Base-by-base conservation (phyloP, 495 filamentous ascomycete genomes). In the Symbiotaphrina buchneri region DNA sequence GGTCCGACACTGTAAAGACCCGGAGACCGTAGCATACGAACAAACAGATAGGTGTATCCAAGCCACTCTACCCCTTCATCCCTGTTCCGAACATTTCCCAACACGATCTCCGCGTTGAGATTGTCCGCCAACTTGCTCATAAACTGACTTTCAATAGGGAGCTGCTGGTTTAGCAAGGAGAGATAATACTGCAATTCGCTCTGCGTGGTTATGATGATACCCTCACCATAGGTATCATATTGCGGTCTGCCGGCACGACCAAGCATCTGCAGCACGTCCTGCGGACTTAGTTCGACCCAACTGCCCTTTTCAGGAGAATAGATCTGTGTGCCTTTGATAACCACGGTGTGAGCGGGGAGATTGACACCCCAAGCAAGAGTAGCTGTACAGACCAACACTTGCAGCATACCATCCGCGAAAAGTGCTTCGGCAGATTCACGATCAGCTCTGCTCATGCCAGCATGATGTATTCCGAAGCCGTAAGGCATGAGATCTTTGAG, bases 11-110 rank as follows among this genome's bases (percentile, higher is more conserved):
- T 83, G 47, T 99, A 99, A 18, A 99, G 58, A 0, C 83, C 87
- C 27, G 90, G 87, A 1, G 85, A 95, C 10, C 87, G 73, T 33
- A 95, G 64, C 87, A 99, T 99, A 10, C 87, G 77, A 30, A 99
- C 82, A 41, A 90, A 99, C 19, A 99, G 67, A 51, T 99, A 99
- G 0, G 87, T 93, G 47, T 99, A 99, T 5, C 87, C 90, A 16
- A 99, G 68, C 87, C 87, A 99, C 37, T 99, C 83, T 21, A 95
- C 90, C 32, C 75, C 87, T 43, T 99, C 87, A 43, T 95, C 84
- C 25, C 90, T 68, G 37, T 56, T 90, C 16, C 87, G 65, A n/a
- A 99, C 65, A 43, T 87, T 95, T 21, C 90, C 87, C 11, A 99
- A 64, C 7, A 99, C 87, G 47, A 95, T 68, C 45, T 99, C 87